Base-by-base conservation (phyloP, 176 grass and related monocot genomes). In the Paspalum notatum region DNA sequence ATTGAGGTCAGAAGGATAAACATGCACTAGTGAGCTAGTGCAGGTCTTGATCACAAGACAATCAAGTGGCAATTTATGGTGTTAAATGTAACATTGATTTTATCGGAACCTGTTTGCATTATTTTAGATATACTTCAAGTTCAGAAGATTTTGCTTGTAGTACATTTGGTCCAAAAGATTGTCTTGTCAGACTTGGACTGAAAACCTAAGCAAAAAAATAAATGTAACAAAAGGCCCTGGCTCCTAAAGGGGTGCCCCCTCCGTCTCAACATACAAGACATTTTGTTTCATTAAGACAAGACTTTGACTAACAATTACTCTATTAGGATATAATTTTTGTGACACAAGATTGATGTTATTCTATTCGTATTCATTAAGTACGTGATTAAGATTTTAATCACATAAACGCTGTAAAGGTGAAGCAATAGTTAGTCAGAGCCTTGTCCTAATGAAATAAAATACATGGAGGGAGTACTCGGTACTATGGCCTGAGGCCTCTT, bases 1-100 rank as follows among this genome's bases (percentile, higher is more conserved):
- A 86, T 49, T 74, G n/a, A 90, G 68, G 53, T 89, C 86, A 83
- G 85, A 78, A 88, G 49, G 71, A 63, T 55, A 57, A 56, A 22
- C 40, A 72, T 27, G 39, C 27, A 87, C 8, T 40, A 66, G 26
- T 66, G 47, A 79, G 54, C 17, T 75, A 62, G 25, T 8, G 56
- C 39, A 46, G 14, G 13, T 58, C 21, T 41, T 16, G 13, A 66
- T 60, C 71, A 84, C 22, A 16, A 77, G 42, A 47, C 55, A 46
- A 54, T 62, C 13, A 73, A 57, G 52, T 24, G 12, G 12, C 5
- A 41, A 3, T 7, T 52, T 41, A 18, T 41, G 26, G 26, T 0
- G 4, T 20, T 38, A 65, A 64, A 65, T 78, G 60, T 49, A 63
- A 13, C 17, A 51, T 39, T 15, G 18, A 79, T 39, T 16, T 14